These are phyloP conservation scores for Trypanosoma lewisi DNA, from an alignment of 208 protist genomes.

Conservation along the genomic window DNA sequence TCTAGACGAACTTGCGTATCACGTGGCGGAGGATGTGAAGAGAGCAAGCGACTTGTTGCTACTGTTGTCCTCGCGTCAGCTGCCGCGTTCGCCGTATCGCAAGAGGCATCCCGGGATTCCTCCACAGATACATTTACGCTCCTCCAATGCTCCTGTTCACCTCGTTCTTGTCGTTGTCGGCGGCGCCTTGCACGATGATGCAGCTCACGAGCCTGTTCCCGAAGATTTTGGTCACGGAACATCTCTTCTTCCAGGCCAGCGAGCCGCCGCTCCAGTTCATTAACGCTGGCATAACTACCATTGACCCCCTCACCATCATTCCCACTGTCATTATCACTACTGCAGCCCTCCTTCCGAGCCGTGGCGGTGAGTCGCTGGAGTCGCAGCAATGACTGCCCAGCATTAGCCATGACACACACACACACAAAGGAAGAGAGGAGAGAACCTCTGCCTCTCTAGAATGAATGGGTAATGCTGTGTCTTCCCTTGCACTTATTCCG, in stretches of 20 bases:
- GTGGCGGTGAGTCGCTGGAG: constrained; percentile 10
- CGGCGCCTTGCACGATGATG: constrained; percentile 9
- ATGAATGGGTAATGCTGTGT: not conserved
- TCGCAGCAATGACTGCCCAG: constrained; percentile 10
- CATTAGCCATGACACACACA: not conserved
- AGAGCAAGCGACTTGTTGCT: not conserved
- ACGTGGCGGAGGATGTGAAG: not conserved
- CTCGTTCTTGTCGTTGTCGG: constrained; percentile 1
- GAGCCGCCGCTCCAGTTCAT: constrained; percentile 8
- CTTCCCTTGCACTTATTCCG: not conserved
- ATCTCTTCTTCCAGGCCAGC: constrained; percentile 4
- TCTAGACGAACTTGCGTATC: not conserved
- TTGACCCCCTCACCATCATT: not conserved
- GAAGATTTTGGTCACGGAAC: constrained; percentile 6
- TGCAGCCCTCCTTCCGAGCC: not conserved
- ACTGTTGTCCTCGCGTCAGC: not conserved
- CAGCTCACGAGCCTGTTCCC: not conserved
- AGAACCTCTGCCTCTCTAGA: not conserved
- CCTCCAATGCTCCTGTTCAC: not conserved
- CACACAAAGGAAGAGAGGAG: not conserved
- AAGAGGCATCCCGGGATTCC: not conserved
- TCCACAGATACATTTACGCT: not conserved
- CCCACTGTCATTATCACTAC: not conserved
- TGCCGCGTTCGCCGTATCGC: not conserved
- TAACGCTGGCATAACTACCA: not conserved